Base-by-base conservation (phyloP, 371 early-diverging fungal genomes). In the Syncephalastrum monosporum region DNA sequence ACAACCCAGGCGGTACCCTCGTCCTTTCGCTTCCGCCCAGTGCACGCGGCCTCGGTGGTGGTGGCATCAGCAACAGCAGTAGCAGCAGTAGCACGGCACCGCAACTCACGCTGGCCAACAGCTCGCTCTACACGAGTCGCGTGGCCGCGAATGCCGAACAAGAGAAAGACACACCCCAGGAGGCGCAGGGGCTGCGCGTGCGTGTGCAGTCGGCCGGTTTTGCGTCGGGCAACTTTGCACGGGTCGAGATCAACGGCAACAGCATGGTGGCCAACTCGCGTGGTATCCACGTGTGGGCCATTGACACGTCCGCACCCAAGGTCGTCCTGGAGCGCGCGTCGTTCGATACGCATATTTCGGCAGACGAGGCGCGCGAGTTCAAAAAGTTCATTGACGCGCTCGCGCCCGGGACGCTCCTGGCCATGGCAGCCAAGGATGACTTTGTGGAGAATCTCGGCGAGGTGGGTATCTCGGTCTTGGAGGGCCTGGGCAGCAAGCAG, bases 311-410 rank as follows among this genome's bases (percentile, higher is more conserved):
- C 4, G 85, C 86, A n/a, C 42, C 44, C 14, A 87, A 87, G 12
- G 58, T 82, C 5, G 65, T 92, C 3, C 54, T 89, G 52, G 89
- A 92, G 55, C 69, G 80, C 16, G 84, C 82, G 8, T 74, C 84
- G 12, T 94, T 90, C 60, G 93, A 94, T 71, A 90, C 91, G 3
- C 88, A 89, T 61, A 77, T 83, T 47, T 88, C 89, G 5, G 62
- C 64, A 1, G 82, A 83, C n/a, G 91, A 91, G 64, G 74, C 82
- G 10, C 82, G 85, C 14, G 87, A 88, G 51, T 81, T 93, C 52
- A 86, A 83, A 12, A 72, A 80, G 21, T 79, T 88, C 52, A 73
- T 92, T 24, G 83, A 87, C 23, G 75, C 66, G 62, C 60, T 91
- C 19, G 73, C 85, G 12, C 69, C 78, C 5, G 89, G 88, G 6